These are phyloP conservation scores for Anacardium occidentale DNA, from an alignment of 345 rosid species.

Conservation along the genomic window DNA sequence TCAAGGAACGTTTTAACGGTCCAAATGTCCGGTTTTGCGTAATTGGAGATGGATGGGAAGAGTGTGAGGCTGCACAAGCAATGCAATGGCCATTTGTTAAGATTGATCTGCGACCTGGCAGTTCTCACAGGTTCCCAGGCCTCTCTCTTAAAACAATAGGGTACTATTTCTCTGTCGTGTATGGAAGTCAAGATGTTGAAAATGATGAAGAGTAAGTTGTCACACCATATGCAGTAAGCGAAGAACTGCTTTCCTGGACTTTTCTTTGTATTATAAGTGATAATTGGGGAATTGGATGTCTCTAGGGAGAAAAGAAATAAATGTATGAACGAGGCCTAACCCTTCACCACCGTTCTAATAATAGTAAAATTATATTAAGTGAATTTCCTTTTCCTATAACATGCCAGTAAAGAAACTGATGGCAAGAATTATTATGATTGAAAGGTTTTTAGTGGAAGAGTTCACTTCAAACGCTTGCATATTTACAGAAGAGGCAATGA, in stretches of 20 bases:
- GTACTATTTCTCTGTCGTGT: constrained; percentile 61
- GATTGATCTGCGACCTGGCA: constrained; percentile 59
- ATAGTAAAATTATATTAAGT: background rate
- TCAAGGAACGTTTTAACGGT: constrained; percentile 52
- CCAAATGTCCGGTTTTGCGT: constrained; percentile 63
- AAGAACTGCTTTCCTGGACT: constrained; percentile 14
- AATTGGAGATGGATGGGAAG: constrained; percentile 91
- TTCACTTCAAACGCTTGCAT: background rate
- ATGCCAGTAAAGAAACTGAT: background rate
- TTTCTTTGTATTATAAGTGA: constrained; percentile 14
- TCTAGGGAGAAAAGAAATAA: background rate
- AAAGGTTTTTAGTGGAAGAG: background rate
- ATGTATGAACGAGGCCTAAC: background rate
- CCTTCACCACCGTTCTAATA: background rate
- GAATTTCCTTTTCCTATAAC: background rate
- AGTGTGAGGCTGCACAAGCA: constrained; percentile 76
- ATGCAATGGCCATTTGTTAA: constrained; percentile 88
- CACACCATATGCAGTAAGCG: constrained; percentile 7
- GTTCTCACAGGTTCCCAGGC: constrained; percentile 80
- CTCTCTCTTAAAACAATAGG: constrained; percentile 63
- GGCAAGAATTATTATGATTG: background rate
- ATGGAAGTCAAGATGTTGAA: constrained; percentile 43
- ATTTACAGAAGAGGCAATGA: no score
- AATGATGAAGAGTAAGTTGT: constrained; percentile 25
- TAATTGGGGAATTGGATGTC: constrained; percentile 2